Base-by-base conservation (phyloP, 148 eudicot genomes). In the Camellia granthamiana region DNA sequence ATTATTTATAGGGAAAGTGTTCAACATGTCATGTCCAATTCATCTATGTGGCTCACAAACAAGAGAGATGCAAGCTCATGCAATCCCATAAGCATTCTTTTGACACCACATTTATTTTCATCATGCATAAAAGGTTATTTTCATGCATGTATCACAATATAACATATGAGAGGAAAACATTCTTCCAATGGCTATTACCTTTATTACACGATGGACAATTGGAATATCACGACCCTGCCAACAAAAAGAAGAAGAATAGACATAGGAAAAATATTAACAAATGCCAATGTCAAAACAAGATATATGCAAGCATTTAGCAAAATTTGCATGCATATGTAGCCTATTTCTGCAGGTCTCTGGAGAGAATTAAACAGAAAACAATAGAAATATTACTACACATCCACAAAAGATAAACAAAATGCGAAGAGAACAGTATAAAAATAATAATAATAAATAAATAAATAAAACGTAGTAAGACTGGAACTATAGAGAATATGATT, bases 181-280 rank as follows among this genome's bases (percentile, higher is more conserved):
- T 58, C n/a, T 13, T 21, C 49, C 21, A 58, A 16, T 44, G 2
- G 75, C 62, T 56, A 11, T 81, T 91, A 94, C 98, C 97, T 90
- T 88, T 65, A 90, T 94, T 51, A 89, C 93, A 38, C 98, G 93
- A 85, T 94, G 98, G 64, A 94, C 98, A 84, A 94, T 94, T 46
- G 98, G 95, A 82, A 92, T 94, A 23, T 84, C 86, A 59, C 92
- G 97, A 42, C 90, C 93, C 98, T 94, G 52, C 72, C 14, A 16
- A 5, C 47, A 68, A n/a, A 68, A 7, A 52, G 72, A 2, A 83
- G 54, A 13, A 74, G 13, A 66, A 79, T 60, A 9, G 23, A 76
- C 6, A 30, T 1, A 16, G 9, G n/a, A 78, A 66, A 51, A 5
- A 70, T 10, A 14, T 52, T 44, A 66, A 18, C 52, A 55, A 72